Base-by-base conservation (phyloP, 495 filamentous ascomycete genomes). In the Ramalina peruviana region DNA sequence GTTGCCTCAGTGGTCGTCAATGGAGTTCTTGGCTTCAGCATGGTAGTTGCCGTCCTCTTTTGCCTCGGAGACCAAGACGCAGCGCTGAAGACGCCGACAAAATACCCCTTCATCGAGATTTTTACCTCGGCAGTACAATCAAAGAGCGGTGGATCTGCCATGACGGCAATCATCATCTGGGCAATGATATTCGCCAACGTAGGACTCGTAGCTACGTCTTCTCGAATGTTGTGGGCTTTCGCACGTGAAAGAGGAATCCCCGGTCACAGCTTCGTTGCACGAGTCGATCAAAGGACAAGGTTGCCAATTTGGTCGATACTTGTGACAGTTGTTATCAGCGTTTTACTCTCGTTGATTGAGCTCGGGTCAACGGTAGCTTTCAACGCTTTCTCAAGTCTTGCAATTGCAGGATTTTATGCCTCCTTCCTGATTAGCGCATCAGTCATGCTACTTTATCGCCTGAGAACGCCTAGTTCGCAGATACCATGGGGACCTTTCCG, bases 211-310 rank as follows among this genome's bases (percentile, higher is more conserved):
- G 72, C 75, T 15, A 65, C 74, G 6, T 58, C 72, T 6, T 76
- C 75, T 17, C 67, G 76, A 1, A 71, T 74, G 58, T 61, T 71
- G 36, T 80, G 74, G 70, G 69, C 74, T 0, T 78, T 79, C 53
- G 65, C 72, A 1, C 62, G 75, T 5, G 75, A 79, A 50, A 64
- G 65, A 13, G 74, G 69, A 4, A 54, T 76, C 13, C 74, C 74
- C 3, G 68, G 70, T 33, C 68, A 61, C 50, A 62, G 59, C 30
- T 58, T 63, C 55, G 68, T 76, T 63, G 17, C 65, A 36, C 37
- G 53, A 54, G 62, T 69, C 23, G 52, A 62, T 26, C 58, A 54
- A 17, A 60, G 61, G 37, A 71, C 58, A 48, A 65, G 70, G 42
- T 67, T 83, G 40, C 80, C 74, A 3, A 56, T 72, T 46, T 71